phyloP scores from a whole-genome alignment of 805 yeast genomes.

The Saccharomycopsis babjevae region DNA sequence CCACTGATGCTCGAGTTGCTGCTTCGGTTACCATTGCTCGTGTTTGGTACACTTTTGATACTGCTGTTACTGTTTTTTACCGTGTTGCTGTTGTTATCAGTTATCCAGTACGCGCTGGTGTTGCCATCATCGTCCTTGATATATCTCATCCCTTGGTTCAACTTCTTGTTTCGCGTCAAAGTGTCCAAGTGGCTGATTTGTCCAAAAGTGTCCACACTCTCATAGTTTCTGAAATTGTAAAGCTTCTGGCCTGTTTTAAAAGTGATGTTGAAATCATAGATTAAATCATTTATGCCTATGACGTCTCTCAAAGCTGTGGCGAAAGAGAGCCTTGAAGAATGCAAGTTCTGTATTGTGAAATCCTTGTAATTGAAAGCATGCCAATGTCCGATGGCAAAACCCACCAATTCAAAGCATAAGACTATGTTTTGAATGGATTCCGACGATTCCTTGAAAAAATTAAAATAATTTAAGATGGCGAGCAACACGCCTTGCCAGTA shows the following conservation, averaged over 20 bases:
- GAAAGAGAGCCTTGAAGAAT: slow-evolving; percentile 55
- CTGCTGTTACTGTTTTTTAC: background rate
- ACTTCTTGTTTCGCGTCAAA: slow-evolving; percentile 51
- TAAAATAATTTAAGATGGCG: slow-evolving; percentile 40
- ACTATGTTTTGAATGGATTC: slow-evolving; percentile 65
- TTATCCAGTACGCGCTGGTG: slow-evolving; percentile 71
- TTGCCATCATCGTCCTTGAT: slow-evolving; percentile 48
- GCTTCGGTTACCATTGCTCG: background rate
- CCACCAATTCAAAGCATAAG: slow-evolving; percentile 73
- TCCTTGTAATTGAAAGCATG: slow-evolving; percentile 71
- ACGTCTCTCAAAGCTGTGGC: slow-evolving; percentile 65
- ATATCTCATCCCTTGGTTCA: slow-evolving; percentile 77
- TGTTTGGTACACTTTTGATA: background rate
- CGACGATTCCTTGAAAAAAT: slow-evolving; percentile 29
- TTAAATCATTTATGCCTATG: slow-evolving; percentile 64
- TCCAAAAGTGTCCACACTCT: slow-evolving; percentile 53
- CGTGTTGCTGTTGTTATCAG: background rate
- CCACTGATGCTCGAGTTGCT: background rate
- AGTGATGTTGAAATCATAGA: slow-evolving; percentile 65
- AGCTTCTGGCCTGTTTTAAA: slow-evolving; percentile 52
- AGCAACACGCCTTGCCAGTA: slow-evolving; percentile 86
- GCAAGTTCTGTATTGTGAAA: slow-evolving; percentile 47
- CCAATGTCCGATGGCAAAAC: slow-evolving; percentile 85
- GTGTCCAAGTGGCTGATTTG: slow-evolving; percentile 60
- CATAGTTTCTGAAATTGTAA: slow-evolving; percentile 77